Conservation (phyloP, 225 moss, liverwort and hornwort species). For the Anthoceros angustus region DNA sequence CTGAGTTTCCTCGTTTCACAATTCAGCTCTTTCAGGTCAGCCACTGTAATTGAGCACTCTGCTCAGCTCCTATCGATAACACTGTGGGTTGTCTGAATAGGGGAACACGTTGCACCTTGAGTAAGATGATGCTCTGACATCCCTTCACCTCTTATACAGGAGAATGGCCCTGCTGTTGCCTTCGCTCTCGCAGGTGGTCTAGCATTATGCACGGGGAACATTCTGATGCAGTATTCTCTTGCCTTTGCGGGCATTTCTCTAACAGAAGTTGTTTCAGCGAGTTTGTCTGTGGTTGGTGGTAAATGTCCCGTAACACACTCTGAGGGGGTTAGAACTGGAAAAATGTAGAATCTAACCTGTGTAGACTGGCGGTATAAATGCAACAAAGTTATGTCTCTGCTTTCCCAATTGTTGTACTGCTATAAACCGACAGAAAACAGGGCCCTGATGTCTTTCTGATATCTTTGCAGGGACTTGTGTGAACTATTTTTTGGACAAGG, state of each 20-base stretch:
- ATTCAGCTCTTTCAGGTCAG: conserved; percentile 33
- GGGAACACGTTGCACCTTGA: neutral
- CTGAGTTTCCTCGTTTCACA: conserved; percentile 38
- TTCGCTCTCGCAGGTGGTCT: conserved; percentile 66
- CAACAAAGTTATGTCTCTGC: neutral
- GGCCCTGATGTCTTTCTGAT: neutral
- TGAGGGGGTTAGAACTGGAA: no score
- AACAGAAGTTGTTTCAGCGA: conserved; percentile 79
- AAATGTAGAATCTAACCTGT: no score
- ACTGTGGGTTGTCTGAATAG: neutral
- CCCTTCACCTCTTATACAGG: conserved; percentile 6
- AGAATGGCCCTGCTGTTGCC: conserved; percentile 54
- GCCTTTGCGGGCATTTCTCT: conserved; percentile 74
- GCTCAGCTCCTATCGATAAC: neutral
- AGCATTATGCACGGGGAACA: conserved; percentile 57
- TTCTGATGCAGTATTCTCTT: conserved; percentile 64
- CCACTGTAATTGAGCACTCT: neutral
- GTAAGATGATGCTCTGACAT: neutral
- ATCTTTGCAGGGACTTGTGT: conserved; percentile 44
- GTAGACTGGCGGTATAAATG: neutral
- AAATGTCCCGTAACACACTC: neutral
- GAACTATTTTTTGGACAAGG: conserved; percentile 64
- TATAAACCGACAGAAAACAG: neutral
- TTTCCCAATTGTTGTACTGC: neutral
- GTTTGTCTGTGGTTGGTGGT: conserved; percentile 62